Evolutionary conservation across 1,284 basidiomycete species (phyloP), one percentile per base, ranked within the genome.

Genomic region (Tylopilus sp.): DNA sequence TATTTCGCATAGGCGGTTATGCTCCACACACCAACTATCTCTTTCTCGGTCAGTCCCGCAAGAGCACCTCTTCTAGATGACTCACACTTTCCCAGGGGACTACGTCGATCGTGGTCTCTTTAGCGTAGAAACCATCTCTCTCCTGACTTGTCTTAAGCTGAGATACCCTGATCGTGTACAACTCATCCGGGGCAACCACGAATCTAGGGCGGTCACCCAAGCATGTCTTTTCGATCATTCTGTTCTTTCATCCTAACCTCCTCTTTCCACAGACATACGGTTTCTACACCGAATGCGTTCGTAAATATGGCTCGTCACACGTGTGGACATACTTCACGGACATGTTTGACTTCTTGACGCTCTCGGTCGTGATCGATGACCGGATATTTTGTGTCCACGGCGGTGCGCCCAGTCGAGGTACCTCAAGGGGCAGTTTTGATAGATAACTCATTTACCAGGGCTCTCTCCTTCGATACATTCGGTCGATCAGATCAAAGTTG

Each of bases 291-390:
- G 97, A 99, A 77, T 99, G 97, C 65, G 86, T 94, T 36, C 82
- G 96, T 43, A 99, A 99, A 74, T 99, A 99, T 65, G 96, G 95
- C 50, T 88, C 89, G 3, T 85, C 94, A 23, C 89, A 92, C 59
- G 96, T 98, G 34, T 99, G 97, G 97, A 95, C 92, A 33, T 98
- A 98, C 70, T 99, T 99, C 65, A 99, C 97, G 53, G 97, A 99
- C 74, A 98, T 99, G 97, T 99, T 99, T 71, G 97, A 99, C 76
- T 99, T 96, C 71, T 73, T 99, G 56, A 99, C 97, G 7, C 76
- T 99, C 44, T 94, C 91, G 31, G 95, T 97, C 50, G 96, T 99
- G 52, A 98, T 99, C 63, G 97, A 99, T 73, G 92, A 99, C 74
- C 88, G 87, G 63, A 98, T 99, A 76, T 98, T 99, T 69, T 99